Base-by-base conservation (phyloP, 495 filamentous ascomycete genomes). In the Penicillium chermesinum region DNA sequence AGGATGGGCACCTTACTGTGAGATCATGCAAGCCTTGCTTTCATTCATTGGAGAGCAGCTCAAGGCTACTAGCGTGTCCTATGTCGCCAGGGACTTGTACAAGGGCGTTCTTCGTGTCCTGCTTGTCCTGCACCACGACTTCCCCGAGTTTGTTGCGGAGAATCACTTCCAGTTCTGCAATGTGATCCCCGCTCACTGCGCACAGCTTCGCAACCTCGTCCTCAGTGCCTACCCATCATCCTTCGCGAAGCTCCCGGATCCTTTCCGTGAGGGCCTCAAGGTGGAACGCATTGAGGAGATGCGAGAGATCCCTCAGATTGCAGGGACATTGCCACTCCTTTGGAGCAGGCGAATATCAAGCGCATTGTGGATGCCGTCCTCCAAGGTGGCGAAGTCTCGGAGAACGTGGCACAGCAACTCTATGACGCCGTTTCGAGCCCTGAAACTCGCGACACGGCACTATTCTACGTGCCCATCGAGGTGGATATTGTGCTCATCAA, bases 121-220 rank as follows among this genome's bases (percentile, higher is more conserved):
- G 50, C 70, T 93, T 15, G 78, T 96, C 30, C 72, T 99, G 39
- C 86, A 94, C 47, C 93, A 97, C 53, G 93, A 99, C 62, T 96
- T 88, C 66, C 88, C 90, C 0, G 90, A 95, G 46, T 97, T 95
- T 63, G 74, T 97, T 35, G 84, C 85, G 20, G 87, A 91, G 54
- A 87, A 93, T 61, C 87, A 95, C 54, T 83, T 85, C 52, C 81
- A 84, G 47, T 80, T 99, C 37, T 90, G 87, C 75, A 85, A 89
- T 61, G 81, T 81, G 54, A 87, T 97, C 41, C 89, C 94, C 1
- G 76, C 79, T 17, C 87, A 94, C 56, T 91, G 86, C 59, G 82
- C 83, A 19, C 93, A 99, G 64, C 78, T 97, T 46, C 84, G 87
- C 53, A 97, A 95, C 64, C 73, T 96, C 30, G 80, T 97, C 37